Percentiles rank a stretch among this genome's conserved stretches.
phyloP scores from a whole-genome alignment of 495 filamentous ascomycete species.

The Bombardia bombarda region DNA sequence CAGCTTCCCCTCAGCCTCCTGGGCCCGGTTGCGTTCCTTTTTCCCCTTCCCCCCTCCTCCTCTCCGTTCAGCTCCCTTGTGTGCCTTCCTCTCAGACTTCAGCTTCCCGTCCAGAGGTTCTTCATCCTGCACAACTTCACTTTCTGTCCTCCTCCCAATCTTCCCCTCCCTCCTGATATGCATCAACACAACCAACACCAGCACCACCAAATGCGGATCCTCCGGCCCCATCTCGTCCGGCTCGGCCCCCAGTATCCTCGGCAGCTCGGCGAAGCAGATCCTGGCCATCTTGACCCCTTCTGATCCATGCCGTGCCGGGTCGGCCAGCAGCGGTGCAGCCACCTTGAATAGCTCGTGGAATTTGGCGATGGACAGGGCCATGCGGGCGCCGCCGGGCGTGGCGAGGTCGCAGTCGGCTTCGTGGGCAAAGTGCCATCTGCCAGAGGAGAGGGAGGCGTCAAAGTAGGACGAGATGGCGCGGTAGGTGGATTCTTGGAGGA shows the following conservation, averaged over 20 bases:
- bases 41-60: too few relatives aligned
- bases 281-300: slow-evolving; percentile 7
- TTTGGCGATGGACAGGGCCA: not conserved
- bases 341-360: slow-evolving; percentile 10
- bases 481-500: slow-evolving; percentile 2
- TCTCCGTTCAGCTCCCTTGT: too few relatives aligned
- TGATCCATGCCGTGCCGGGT: not conserved
- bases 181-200: slow-evolving; percentile 2
- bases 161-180: not conserved
- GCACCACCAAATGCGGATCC: slow-evolving; percentile 1
- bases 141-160: too few relatives aligned
- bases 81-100: too few relatives aligned
- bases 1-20: too few relatives aligned
- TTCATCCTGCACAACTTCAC: too few relatives aligned
- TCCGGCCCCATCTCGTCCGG: not conserved
- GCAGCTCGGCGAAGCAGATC: slow-evolving; percentile 12
- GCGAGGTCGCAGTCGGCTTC: not conserved
- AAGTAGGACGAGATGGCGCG: slow-evolving; percentile 4
- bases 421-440: slow-evolving; percentile 1
- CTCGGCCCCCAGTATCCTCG: not conserved
- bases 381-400: not conserved
- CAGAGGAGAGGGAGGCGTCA: not conserved
- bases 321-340: slow-evolving; percentile 1
- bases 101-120: too few relatives aligned
- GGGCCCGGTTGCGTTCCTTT: too few relatives aligned